Evolutionary conservation across 176 grass and related monocot species (phyloP).

Genomic region (Tuctoria greenei): DNA sequence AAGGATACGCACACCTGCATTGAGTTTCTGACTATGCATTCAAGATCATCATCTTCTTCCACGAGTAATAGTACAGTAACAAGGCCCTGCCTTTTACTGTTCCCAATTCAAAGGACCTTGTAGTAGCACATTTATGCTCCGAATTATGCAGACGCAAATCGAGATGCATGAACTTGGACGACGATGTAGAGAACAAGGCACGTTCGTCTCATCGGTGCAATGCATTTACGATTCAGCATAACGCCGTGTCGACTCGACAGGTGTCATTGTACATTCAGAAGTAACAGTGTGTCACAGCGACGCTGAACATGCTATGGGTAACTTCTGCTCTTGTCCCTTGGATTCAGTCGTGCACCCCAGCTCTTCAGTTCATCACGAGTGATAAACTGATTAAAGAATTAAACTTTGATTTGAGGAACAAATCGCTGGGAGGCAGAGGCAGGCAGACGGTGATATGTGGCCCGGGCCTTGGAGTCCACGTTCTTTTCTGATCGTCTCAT

Average conservation of each 20-base stretch:
- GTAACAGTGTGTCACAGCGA: not conserved
- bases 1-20: not conserved
- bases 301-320: not conserved
- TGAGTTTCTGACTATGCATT: slow-evolving; percentile 2
- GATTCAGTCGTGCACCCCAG: not conserved
- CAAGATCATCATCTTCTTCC: slow-evolving; percentile 16
- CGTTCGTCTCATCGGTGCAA: not conserved
- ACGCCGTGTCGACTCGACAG: slow-evolving; percentile 8
- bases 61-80: not conserved
- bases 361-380: not conserved
- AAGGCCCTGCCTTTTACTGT: slow-evolving; percentile 27
- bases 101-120: not conserved
- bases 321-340: not conserved
- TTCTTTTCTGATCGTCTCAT: too few species aligned
- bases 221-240: slow-evolving; percentile 26
- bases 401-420: too few species aligned
- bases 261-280: not conserved
- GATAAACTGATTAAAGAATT: not conserved
- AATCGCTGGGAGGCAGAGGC: not conserved
- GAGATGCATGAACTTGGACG: not conserved
- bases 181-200: slow-evolving; percentile 4
- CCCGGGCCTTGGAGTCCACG: too few species aligned
- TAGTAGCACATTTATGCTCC: not conserved
- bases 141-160: not conserved
- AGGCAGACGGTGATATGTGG: not conserved